A percentile compares a stretch with the other conserved stretches of the same genome.
phyloP scores from a whole-genome alignment of 2,329 filamentous ascomycete genomes.

The Chaetomiaceae sp. region DNA sequence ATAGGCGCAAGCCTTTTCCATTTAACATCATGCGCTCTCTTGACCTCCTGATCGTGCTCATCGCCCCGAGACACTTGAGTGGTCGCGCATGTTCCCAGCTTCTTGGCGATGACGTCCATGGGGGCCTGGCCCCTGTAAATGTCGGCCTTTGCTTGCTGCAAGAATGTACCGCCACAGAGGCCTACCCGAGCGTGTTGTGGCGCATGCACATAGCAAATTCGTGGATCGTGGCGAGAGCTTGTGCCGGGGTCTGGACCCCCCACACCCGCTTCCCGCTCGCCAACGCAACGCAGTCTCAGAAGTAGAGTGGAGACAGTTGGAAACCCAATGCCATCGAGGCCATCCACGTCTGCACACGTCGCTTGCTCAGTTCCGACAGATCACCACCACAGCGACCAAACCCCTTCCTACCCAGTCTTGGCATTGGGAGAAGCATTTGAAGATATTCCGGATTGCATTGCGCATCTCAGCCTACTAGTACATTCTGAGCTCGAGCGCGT shows the following conservation, averaged over 20 bases:
- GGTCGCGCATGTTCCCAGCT: neutral
- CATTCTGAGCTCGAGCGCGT: no score
- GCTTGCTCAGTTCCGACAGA: neutral
- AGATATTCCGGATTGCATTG: neutral
- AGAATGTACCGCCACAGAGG: neutral
- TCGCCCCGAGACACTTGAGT: conserved; percentile 7
- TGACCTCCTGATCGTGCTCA: conserved; percentile 13
- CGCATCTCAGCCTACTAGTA: neutral
- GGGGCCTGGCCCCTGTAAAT: neutral
- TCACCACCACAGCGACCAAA: neutral
- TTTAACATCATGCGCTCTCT: conserved; percentile 14
- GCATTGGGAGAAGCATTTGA: neutral
- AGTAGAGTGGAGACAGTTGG: no score
- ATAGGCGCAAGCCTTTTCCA: conserved; percentile 6
- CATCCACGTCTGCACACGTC: conserved; percentile 21
- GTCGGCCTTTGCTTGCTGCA: neutral
- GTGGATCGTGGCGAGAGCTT: conserved; percentile 17
- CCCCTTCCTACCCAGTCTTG: neutral
- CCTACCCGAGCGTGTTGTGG: neutral
- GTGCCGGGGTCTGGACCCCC: neutral
- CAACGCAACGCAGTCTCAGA: no score
- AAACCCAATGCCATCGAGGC: no score
- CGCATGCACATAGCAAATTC: no score
- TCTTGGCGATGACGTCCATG: conserved; percentile 13
- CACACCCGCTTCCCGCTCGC: conserved; percentile 6